A percentile compares a stretch with the other conserved stretches of the same genome.
Evolutionary conservation across 1,284 basidiomycete genomes (phyloP).

Genomic region (Boletellus deceptivus): DNA sequence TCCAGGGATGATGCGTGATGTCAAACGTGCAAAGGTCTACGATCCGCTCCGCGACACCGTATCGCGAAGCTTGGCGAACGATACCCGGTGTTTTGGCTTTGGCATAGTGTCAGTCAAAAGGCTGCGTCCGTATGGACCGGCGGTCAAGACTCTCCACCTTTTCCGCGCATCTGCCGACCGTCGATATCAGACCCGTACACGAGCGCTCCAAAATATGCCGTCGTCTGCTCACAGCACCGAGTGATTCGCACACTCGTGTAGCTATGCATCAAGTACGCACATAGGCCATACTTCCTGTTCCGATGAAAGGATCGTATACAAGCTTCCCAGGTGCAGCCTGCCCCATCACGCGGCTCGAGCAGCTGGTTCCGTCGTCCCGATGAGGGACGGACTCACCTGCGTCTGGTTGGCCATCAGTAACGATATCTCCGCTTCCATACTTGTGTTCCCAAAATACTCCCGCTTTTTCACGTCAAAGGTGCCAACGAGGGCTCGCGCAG

Average conservation of each 20-base stretch:
- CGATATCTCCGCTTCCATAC: constrained; percentile 96
- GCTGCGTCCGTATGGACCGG: not conserved
- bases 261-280: constrained; percentile 36
- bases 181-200: constrained; percentile 97
- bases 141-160: constrained; percentile 46
- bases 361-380: not conserved
- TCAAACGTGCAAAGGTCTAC: constrained; percentile 90
- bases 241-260: constrained; percentile 21
- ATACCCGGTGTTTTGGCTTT: constrained; percentile 66
- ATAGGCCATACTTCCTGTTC: constrained; percentile 96
- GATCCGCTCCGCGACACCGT: constrained; percentile 74
- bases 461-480: constrained; percentile 90
- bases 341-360: not conserved
- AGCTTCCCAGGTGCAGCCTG: constrained; percentile 86
- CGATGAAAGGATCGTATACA: constrained; percentile 95
- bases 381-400: constrained; percentile 46
- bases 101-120: not conserved
- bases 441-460: constrained; percentile 91
- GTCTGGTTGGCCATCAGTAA: constrained; percentile 96
- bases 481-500: constrained; percentile 65
- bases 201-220: constrained; percentile 84
- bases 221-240: constrained; percentile 48
- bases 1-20: constrained; percentile 85
- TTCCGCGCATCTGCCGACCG: constrained; percentile 94
- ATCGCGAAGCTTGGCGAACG: constrained; percentile 79